A percentile compares a stretch with the other conserved stretches of the same genome.
Conservation (phyloP, 495 filamentous ascomycete species). For the Xylaria curta region DNA sequence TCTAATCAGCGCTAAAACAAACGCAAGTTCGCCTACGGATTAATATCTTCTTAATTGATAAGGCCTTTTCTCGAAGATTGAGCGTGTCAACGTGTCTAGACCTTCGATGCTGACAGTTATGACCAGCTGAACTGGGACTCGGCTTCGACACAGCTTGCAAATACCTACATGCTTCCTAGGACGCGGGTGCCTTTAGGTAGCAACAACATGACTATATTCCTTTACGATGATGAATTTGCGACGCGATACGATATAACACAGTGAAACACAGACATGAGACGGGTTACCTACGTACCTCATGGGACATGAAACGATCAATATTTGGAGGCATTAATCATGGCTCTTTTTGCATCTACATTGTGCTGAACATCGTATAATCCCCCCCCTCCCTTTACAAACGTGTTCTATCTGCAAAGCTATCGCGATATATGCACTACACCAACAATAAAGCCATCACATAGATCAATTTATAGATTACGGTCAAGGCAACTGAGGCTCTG, state of each 20-base stretch:
- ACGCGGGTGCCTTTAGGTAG: background rate
- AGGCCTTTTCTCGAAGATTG: too few species aligned
- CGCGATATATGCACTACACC: background rate
- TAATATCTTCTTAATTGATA: background rate
- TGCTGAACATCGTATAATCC: background rate
- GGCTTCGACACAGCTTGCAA: background rate
- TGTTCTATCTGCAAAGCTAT: background rate
- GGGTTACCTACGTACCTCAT: background rate
- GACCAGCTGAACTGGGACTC: background rate
- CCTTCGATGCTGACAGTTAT: background rate
- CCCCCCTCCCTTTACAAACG: background rate
- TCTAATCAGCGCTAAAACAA: background rate
- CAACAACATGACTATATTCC: background rate
- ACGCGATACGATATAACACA: background rate
- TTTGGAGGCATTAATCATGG: background rate
- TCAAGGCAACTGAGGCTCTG: background rate
- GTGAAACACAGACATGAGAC: background rate
- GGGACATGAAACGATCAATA: background rate
- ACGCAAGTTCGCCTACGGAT: background rate
- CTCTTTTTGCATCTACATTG: too few species aligned
- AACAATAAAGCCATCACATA: background rate
- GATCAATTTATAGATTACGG: background rate
- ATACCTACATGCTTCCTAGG: background rate
- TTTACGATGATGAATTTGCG: too few species aligned
- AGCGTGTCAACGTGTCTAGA: background rate